A percentile compares a stretch with the other conserved stretches of the same genome.
Evolutionary conservation across 169 alveolate species (phyloP).

Genomic region (Plasmodium vivax): DNA sequence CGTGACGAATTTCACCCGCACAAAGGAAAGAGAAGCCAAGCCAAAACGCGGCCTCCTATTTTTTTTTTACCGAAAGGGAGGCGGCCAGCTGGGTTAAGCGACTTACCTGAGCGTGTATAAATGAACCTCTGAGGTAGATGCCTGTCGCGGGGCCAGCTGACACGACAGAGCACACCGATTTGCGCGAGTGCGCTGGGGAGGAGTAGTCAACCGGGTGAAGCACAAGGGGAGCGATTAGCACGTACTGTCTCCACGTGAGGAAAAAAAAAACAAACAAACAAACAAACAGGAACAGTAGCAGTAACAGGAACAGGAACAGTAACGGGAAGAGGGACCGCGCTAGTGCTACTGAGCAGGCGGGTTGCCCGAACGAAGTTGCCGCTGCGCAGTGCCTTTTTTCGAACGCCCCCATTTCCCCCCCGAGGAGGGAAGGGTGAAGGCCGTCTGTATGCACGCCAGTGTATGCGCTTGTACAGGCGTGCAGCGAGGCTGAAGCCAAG

Average conservation of each 20-base stretch:
- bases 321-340: background rate
- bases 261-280: background rate
- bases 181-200: background rate
- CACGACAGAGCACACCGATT: background rate
- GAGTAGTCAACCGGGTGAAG: background rate
- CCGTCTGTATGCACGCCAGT: background rate
- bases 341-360: background rate
- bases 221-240: background rate
- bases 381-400: background rate
- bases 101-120: background rate
- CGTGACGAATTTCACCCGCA: background rate
- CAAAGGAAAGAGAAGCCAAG: background rate
- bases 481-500: background rate
- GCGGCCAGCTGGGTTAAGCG: background rate
- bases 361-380: background rate
- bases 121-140: background rate
- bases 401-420: background rate
- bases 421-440: background rate
- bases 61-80: background rate
- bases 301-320: background rate
- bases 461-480: background rate
- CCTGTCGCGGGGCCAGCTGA: background rate
- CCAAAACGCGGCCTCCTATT: background rate
- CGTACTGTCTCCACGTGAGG: background rate
- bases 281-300: background rate